phyloP scores from a whole-genome alignment of 345 rosid genomes.

The Durio zibethinus region DNA sequence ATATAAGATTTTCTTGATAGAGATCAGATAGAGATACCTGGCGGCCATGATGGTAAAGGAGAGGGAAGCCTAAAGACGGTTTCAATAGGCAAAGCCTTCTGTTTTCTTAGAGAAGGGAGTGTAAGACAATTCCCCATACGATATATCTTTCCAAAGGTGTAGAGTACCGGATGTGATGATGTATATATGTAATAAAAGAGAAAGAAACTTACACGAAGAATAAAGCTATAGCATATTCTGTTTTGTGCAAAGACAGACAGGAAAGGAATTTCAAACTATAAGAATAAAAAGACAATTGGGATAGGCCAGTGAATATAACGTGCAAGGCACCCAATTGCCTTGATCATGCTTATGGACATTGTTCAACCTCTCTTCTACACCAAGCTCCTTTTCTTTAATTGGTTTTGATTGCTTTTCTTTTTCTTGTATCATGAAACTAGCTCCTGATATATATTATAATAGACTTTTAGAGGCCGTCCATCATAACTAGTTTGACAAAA shows the following conservation, averaged over 20 bases:
- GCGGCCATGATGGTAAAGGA: constrained; percentile 52
- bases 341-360: not conserved
- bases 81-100: constrained; percentile 42
- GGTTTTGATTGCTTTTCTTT: not conserved
- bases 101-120: constrained; percentile 19
- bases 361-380: not conserved
- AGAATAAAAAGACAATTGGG: not conserved
- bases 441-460: not conserved
- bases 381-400: not conserved
- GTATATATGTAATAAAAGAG: not conserved
- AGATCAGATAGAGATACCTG: constrained; percentile 27
- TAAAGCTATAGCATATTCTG: not conserved
- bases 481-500: not conserved
- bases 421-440: not conserved
- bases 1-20: too few relatives aligned
- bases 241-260: not conserved
- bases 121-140: constrained; percentile 34
- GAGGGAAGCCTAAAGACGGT: constrained; percentile 59
- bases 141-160: not conserved
- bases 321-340: not conserved
- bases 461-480: not conserved
- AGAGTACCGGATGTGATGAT: not conserved
- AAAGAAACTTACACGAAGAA: not conserved
- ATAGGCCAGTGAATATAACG: not conserved
- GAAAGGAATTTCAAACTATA: not conserved